Base-by-base conservation (phyloP, 768 basidiomycete genomes). In the Suillus luteus region DNA sequence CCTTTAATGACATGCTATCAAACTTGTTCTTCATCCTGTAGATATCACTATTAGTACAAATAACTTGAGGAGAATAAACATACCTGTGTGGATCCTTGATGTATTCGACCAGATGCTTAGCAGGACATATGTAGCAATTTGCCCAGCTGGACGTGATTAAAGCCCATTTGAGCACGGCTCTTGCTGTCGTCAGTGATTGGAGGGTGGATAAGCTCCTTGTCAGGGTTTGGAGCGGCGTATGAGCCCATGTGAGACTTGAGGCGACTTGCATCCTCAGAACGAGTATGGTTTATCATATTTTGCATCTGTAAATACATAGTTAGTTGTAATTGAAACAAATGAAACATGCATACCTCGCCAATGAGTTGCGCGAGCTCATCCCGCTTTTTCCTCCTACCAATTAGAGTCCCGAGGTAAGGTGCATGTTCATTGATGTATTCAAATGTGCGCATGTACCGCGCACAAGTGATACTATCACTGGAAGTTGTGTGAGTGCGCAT, bases 71-170 rank as follows among this genome's bases (percentile, higher is more conserved):
- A 17, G 15, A 51, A 2, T 1, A 33, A 31, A 54, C 19, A 19
- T 54, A 54, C 33, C 33, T 10, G 19, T n/a, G 17, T 0, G 33
- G 52, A 54, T 54, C 52, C 52, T 54, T 19, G 19, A 11, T 31
- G 27, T 54, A 54, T 3, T 54, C 5, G 5, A 8, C 31, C 52
- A 64, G 5, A 27, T 64, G 48, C n/a, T 64, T 64, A 7, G 38
- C 35, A 0, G 57, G 57, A 27, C 55, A 60, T 1, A n/a, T n/a
- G n/a, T n/a, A 63, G 22, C 31, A 64, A 10, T 37, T 24, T 17
- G n/a, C 24, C 43, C 11, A 64, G 63, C 24, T 64, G 59, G 12
- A 5, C 5, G 11, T 64, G 63, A 10, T 64, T 64, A 8, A 61
- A 64, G 2, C 63, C 63, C 59, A 61, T 64, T 24, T 33, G 4